phyloP scores from a whole-genome alignment of 129 eudicot genomes.

The Oenanthe sinensis region DNA sequence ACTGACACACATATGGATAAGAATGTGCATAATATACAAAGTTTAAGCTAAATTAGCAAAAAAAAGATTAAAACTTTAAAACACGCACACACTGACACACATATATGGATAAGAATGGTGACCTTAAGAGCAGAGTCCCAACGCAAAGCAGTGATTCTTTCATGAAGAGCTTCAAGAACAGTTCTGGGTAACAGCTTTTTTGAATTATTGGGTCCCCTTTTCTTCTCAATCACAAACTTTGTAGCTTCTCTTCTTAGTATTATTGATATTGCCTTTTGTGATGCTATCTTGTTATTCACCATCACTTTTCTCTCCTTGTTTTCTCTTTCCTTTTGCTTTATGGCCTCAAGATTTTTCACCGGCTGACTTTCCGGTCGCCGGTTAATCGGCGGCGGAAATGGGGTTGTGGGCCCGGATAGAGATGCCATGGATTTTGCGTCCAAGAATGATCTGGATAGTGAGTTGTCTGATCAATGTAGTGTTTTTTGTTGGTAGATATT shows the following conservation, averaged over 20 bases:
- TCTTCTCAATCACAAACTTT: constrained; percentile 83
- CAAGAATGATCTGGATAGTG: neutral
- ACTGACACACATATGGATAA: neutral
- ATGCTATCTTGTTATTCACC: constrained; percentile 69
- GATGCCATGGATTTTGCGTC: constrained; percentile 40
- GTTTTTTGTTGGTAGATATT: too few relatives aligned
- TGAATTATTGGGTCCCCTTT: constrained; percentile 45
- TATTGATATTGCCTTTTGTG: constrained; percentile 82
- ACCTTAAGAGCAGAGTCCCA: constrained; percentile 99
- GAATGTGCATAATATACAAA: too few relatives aligned
- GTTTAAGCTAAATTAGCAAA: neutral
- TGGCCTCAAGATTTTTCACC: constrained; percentile 7
- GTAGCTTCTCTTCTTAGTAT: constrained; percentile 87
- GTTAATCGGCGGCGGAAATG: constrained; percentile 39
- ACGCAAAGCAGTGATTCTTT: constrained; percentile 83
- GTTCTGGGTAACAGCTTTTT: constrained; percentile 69
- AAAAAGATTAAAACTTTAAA: neutral
- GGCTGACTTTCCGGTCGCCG: constrained; percentile 20
- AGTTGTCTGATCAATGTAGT: neutral
- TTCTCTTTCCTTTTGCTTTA: constrained; percentile 28
- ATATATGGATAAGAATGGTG: neutral
- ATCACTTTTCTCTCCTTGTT: constrained; percentile 61
- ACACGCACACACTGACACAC: neutral
- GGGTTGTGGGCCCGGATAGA: constrained; percentile 54
- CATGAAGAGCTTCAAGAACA: constrained; percentile 93